A percentile compares a stretch with the other conserved stretches of the same genome.
These are phyloP conservation scores for Leucocoprinus leucothites DNA, from an alignment of 768 basidiomycete genomes.

Conservation along the genomic window DNA sequence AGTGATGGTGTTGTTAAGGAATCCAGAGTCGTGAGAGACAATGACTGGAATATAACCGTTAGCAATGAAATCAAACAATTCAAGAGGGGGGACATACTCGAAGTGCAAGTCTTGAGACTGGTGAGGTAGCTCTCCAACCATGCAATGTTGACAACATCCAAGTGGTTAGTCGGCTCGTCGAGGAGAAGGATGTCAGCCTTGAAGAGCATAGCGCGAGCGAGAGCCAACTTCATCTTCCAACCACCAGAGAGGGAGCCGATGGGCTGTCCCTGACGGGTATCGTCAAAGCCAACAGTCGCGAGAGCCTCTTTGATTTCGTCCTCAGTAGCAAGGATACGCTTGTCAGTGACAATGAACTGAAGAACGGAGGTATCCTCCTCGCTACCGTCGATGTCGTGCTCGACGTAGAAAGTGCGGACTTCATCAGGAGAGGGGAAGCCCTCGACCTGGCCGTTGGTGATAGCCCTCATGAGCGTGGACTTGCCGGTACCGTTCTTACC, in stretches of 20 bases:
- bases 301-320: constrained; percentile 79
- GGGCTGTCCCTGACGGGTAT: constrained; percentile 78
- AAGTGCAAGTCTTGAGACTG: constrained; percentile 86
- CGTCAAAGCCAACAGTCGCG: constrained; percentile 88
- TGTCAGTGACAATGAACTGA: constrained; percentile 83
- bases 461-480: constrained; percentile 91
- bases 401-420: constrained; percentile 98
- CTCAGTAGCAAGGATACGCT: constrained; percentile 69
- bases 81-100: constrained; percentile 49
- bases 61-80: neutral
- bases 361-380: constrained; percentile 91
- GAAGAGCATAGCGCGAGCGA: constrained; percentile 97
- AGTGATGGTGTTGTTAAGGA: constrained; percentile 98
- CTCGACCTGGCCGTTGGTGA: constrained; percentile 94
- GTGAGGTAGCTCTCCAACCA: constrained; percentile 97
- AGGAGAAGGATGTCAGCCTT: constrained; percentile 95
- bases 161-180: constrained; percentile 95
- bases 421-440: constrained; percentile 97
- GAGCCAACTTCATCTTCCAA: constrained; percentile 99
- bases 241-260: constrained; percentile 95
- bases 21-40: constrained; percentile 95
- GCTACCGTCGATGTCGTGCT: constrained; percentile 97
- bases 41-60: constrained; percentile 58
- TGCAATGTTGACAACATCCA: constrained; percentile 96
- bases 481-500: constrained; percentile 99